Evolutionary conservation across 176 grass and related monocot species (phyloP), one percentile per base, ranked within the genome.

Genomic region (Luzula sylvatica): DNA sequence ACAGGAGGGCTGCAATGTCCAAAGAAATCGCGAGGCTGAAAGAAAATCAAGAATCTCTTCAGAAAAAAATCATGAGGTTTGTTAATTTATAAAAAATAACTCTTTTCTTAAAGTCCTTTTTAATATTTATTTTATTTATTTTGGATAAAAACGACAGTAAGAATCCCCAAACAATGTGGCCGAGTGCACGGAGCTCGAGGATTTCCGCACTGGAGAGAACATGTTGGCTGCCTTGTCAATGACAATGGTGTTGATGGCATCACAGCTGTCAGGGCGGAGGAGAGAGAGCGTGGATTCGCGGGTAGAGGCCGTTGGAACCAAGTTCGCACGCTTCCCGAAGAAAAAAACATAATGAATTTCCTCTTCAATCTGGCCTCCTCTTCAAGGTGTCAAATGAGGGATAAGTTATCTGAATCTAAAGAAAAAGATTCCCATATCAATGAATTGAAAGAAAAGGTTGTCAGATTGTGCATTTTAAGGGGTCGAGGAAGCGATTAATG

Each of bases 131-230:
- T n/a, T n/a, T 8, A 46, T 21, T 32, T 58, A 17, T 23, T 48
- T 38, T 66, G 18, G 2, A 11, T 4, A 20, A 19, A 28, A 1
- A 7, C 9, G 9, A 9, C 25, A 82, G 83, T 74, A 70, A 78
- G 11, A 73, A 39, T 70, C 92, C 92, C 20, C 81, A 98, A 56
- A 71, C 72, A 65, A 98, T 98, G 92, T 98, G 81, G 52, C 92
- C 92, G 67, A 98, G 92, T 16, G 85, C 85, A 22, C 67, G 92
- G 56, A 90, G 82, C 70, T 86, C 84, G 35, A 86, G 92, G 75
- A 98, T 98, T 58, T 82, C 78, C 18, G 92, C 92, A 55, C 69
- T 98, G 28, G 92, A 98, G 67, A 98, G 79, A n/a, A n/a, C 56
- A 98, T 98, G 92, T 13, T 98, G 42, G 50, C 71, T 26, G 73